Evolutionary conservation across 129 eudicot species (phyloP), one percentile per base, ranked within the genome.

Genomic region (Lactuca sativa): DNA sequence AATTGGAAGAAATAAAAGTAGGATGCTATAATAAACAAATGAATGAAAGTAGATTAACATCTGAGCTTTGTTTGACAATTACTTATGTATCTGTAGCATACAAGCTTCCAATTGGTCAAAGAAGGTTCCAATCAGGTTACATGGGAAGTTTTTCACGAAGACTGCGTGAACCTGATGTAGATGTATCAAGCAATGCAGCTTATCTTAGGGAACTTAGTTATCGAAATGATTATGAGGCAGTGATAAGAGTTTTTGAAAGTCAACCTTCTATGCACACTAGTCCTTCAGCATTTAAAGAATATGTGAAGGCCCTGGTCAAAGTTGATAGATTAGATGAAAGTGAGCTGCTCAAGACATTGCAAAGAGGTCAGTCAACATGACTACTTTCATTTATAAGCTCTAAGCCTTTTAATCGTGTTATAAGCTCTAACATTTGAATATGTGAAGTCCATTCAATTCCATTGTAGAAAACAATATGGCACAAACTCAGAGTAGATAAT

Each of bases 251-350:
- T 58, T 93, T 93, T 74, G 98, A 93, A 78, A 83, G 77, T 74
- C 86, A 89, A 43, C 90, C 98, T 80, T 72, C 98, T 16, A 38
- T 93, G 69, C 98, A 86, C 73, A 57, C 86, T 54, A 87, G 79
- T 58, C 90, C 91, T 14, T 58, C 92, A 32, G 98, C 98, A 68
- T 71, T 93, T 66, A 77, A 88, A n/a, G 98, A 93, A 74, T 93
- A 93, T 71, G 90, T 93, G 59, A 89, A 74, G 80, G 98, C 96
- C 34, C 69, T 93, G 65, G 88, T 93, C 69, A 85, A 86, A 85
- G 88, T 86, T 64, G 92, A 86, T 77, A 74, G 84, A 85, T 77
- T 93, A 77, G 95, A 93, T 49, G 90, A 83, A 69, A 89, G 96
- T 53, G 96, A 89, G 82, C 57, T 93, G 82, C 80, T 93, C 34